Evolutionary conservation across 2,329 filamentous ascomycete species (phyloP).

Genomic region (Neurospora crassa): DNA sequence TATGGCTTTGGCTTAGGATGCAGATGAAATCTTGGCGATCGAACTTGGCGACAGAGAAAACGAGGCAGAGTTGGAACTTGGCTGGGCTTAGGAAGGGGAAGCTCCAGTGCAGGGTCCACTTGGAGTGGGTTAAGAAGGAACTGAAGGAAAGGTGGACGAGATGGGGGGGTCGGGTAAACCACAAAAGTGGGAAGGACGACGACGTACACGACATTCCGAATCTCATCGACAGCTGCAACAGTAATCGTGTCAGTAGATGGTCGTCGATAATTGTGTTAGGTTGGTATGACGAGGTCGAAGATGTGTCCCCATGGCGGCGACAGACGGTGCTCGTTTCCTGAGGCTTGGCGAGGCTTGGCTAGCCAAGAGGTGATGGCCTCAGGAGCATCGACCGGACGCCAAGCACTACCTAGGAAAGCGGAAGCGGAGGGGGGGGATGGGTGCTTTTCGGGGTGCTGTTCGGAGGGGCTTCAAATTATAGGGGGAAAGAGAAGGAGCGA

Average conservation of each 20-base stretch:
- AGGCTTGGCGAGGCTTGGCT: slow-evolving; percentile 20
- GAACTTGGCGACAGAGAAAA: not conserved
- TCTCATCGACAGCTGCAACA: slow-evolving; percentile 25
- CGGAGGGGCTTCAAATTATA: not conserved
- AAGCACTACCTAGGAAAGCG: not conserved
- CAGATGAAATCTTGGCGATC: not conserved
- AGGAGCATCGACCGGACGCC: slow-evolving; percentile 2
- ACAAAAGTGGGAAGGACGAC: not conserved
- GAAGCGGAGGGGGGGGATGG: not conserved
- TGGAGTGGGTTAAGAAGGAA: not conserved
- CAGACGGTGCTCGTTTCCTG: slow-evolving; percentile 7
- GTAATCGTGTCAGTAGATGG: slow-evolving; percentile 14
- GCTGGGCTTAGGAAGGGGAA: slow-evolving; percentile 1
- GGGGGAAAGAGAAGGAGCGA: not conserved
- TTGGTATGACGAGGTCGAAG: not conserved
- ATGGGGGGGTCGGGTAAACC: not conserved
- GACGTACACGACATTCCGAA: slow-evolving; percentile 25
- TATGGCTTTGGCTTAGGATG: not conserved
- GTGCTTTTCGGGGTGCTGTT: not conserved
- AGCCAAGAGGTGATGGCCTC: slow-evolving; percentile 15
- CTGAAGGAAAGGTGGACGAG: not conserved
- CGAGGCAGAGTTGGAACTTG: not conserved
- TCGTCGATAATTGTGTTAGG: slow-evolving; percentile 4
- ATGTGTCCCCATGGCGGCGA: not conserved
- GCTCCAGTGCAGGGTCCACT: not conserved